Evolutionary conservation across 768 basidiomycete species (phyloP), one percentile per base, ranked within the genome.

Genomic region (Collybiopsis luxurians): DNA sequence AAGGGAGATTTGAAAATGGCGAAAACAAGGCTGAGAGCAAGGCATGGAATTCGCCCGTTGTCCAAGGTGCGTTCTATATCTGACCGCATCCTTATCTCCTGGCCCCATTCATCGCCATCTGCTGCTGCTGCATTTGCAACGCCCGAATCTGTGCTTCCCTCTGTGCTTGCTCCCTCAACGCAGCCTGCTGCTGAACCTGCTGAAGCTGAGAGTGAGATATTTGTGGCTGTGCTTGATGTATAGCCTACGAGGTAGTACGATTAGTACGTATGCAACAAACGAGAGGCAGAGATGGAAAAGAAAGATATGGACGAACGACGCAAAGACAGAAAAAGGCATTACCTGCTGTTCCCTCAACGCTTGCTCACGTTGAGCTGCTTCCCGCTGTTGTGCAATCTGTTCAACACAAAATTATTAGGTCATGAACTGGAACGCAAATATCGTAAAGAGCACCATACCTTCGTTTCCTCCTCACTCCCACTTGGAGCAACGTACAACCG

Each of bases 401-500:
- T 61, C 4, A 21, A 19, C 64, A 43, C 58, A 57, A 31, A 60
- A 60, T 36, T 56, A 61, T 23, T 31, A 57, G 57, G 53, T 66
- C 47, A 56, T 60, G 57, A 70, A 69, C 59, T 70, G 69, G 63
- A 75, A 76, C 43, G 68, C 67, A 49, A 69, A n/a, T n/a, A n/a
- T n/a, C n/a, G n/a, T n/a, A n/a, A n/a, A n/a, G n/a, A n/a, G n/a
- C n/a, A n/a, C n/a, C n/a, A n/a, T n/a, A 70, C 62, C 64, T 56
- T 79, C 80, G 31, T 31, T 47, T 79, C 76, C 11, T 75, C 67
- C 1, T 76, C 69, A 51, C 28, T 49, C n/a, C 48, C 34, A 34
- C 78, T 75, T 0, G 95, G 96, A 9, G 95, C 89, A 55, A 99
- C 96, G 72, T 99, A 98, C 57, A 99, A 75, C 4, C 86, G 86